A percentile compares a stretch with the other conserved stretches of the same genome.
These are phyloP conservation scores for Sugiyamaella boreocaroliniensis DNA, from an alignment of 805 yeast species.

Conservation along the genomic window DNA sequence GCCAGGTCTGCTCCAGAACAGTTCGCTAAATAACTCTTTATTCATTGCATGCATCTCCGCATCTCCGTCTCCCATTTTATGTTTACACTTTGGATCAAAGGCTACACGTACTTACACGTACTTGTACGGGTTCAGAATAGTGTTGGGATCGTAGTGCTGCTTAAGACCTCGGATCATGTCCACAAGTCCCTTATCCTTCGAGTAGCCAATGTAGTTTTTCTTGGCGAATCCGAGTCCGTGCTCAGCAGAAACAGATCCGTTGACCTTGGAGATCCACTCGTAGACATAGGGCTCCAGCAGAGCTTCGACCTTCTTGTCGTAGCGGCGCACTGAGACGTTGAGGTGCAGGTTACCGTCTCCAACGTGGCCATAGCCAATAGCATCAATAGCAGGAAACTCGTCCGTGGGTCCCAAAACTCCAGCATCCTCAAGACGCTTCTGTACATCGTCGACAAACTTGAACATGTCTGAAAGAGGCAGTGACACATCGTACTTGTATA, in stretches of 20 bases:
- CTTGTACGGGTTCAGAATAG: conserved; percentile 91
- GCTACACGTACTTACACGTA: conserved; percentile 47
- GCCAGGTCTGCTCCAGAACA: too few species aligned
- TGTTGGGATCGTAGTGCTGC: conserved; percentile 80
- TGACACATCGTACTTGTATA: conserved; percentile 94
- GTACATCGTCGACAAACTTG: conserved; percentile 73
- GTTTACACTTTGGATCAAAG: too few species aligned
- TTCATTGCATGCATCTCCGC: not conserved
- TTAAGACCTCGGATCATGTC: conserved; percentile 72
- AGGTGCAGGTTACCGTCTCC: conserved; percentile 97
- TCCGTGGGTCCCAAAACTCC: conserved; percentile 59
- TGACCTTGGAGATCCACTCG: conserved; percentile 59
- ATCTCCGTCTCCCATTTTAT: not conserved
- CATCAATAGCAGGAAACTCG: conserved; percentile 70
- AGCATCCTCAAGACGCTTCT: conserved; percentile 48
- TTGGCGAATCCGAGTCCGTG: conserved; percentile 97
- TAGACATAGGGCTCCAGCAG: conserved; percentile 90
- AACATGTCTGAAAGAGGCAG: conserved; percentile 78
- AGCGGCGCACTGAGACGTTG: conserved; percentile 83
- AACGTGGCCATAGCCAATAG: conserved; percentile 95
- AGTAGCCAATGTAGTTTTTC: conserved; percentile 79
- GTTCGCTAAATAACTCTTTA: too few species aligned
- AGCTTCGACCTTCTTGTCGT: conserved; percentile 69
- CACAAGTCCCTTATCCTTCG: conserved; percentile 69
- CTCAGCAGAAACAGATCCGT: conserved; percentile 94